Evolutionary conservation across 345 rosid species (phyloP).

Genomic region (Toxicodendron radicans): DNA sequence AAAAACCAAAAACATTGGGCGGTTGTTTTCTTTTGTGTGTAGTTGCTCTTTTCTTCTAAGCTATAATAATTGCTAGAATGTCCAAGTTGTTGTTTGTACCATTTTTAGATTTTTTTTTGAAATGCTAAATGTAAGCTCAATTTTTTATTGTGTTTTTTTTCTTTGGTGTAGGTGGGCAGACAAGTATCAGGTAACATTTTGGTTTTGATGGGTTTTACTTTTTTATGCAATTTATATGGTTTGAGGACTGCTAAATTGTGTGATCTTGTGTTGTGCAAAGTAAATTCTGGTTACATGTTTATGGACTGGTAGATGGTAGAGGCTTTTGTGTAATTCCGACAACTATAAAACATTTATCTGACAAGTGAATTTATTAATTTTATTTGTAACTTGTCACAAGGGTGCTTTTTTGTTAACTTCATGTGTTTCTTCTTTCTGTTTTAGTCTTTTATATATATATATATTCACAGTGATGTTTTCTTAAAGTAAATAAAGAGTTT

Average conservation of each 20-base stretch:
- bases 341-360: neutral
- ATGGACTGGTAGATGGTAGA: too few relatives aligned
- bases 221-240: slow-evolving; percentile 4
- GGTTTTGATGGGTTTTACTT: slow-evolving; percentile 3
- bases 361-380: neutral
- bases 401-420: neutral
- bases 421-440: too few relatives aligned
- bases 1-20: neutral
- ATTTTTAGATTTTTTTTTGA: slow-evolving; percentile 2
- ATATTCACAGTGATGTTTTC: too few relatives aligned
- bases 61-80: neutral
- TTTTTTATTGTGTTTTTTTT: slow-evolving; percentile 21
- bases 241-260: neutral
- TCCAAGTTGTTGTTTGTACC: neutral
- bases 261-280: neutral
- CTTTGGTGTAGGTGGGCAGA: slow-evolving; percentile 63
- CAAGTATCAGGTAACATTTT: slow-evolving; percentile 63
- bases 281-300: neutral
- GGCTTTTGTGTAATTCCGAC: neutral
- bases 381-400: neutral
- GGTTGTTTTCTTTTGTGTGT: neutral
- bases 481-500: too few relatives aligned
- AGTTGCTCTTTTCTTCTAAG: neutral
- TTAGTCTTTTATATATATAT: too few relatives aligned
- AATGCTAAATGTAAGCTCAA: neutral